phyloP scores from a whole-genome alignment of 257 asterid genomes.

The Oldenlandia corymbosa region DNA sequence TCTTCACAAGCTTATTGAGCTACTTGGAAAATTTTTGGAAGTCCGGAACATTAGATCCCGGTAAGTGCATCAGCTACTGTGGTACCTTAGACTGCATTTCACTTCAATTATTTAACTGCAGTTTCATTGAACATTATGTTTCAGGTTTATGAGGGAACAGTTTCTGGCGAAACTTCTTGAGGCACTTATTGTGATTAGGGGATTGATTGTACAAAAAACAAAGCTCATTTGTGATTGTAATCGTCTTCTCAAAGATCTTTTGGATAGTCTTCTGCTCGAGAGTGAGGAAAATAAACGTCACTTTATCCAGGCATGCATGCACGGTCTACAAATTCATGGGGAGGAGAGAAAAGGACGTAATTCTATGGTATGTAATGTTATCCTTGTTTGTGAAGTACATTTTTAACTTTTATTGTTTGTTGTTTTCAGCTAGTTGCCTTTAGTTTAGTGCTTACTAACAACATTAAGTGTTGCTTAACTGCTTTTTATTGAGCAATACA shows the following conservation, averaged over 20 bases:
- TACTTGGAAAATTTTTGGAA: constrained; percentile 94
- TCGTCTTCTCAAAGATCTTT: constrained; percentile 83
- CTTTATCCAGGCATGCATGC: constrained; percentile 94
- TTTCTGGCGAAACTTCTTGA: constrained; percentile 90
- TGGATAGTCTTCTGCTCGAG: constrained; percentile 90
- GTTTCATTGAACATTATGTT: constrained; percentile 17
- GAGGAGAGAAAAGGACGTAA: constrained; percentile 81
- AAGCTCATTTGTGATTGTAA: constrained; percentile 93
- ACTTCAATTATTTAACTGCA: constrained; percentile 10
- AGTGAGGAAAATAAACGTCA: constrained; percentile 85
- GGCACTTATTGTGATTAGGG: constrained; percentile 96
- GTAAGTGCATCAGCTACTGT: constrained; percentile 29
- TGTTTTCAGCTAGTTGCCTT: background rate
- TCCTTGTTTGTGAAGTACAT: constrained; percentile 5
- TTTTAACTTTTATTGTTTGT: background rate
- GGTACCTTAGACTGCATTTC: constrained; percentile 7
- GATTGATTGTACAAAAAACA: constrained; percentile 92
- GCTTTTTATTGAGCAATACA: background rate
- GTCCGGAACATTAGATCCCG: constrained; percentile 90
- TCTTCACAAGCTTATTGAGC: constrained; percentile 97
- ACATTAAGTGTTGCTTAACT: background rate
- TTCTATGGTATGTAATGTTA: constrained; percentile 62
- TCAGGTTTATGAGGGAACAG: constrained; percentile 89
- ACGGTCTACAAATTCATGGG: constrained; percentile 86
- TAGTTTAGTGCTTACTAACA: no score